These are phyloP conservation scores for Boletus vinaceobasis DNA, from an alignment of 768 basidiomycete species.

Conservation along the genomic window DNA sequence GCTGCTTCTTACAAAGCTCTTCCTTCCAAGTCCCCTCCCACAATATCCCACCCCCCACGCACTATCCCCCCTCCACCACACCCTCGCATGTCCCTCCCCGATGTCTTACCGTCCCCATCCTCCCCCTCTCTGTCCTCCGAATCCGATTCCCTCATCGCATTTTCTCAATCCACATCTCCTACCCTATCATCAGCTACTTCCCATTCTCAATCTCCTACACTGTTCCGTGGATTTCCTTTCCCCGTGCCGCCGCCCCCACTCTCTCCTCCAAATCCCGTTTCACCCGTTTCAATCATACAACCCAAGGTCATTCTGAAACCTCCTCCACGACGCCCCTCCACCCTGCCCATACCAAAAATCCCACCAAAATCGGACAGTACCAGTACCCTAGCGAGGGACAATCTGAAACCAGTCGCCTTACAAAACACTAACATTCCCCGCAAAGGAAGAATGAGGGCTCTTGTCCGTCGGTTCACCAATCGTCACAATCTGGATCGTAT, in stretches of 20 bases:
- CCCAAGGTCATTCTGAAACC: neutral
- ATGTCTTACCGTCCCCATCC: neutral
- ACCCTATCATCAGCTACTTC: conserved; percentile 11
- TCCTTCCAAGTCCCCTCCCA: conserved; percentile 15
- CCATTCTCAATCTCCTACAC: neutral
- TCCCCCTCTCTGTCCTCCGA: neutral
- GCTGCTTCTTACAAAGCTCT: conserved; percentile 16
- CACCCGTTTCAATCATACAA: neutral
- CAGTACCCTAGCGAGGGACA: neutral
- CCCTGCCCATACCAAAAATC: neutral
- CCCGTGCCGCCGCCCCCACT: neutral
- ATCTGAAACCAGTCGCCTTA: neutral
- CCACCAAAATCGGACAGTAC: neutral
- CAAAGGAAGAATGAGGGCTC: conserved; percentile 24
- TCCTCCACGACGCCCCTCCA: neutral
- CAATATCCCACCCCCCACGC: neutral
- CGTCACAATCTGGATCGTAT: conserved; percentile 55
- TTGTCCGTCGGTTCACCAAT: conserved; percentile 26
- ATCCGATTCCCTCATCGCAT: neutral
- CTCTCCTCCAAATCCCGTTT: neutral
- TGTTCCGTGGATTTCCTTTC: neutral
- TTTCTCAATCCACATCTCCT: neutral
- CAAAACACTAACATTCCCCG: conserved; percentile 6
- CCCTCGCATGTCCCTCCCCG: too few species aligned
- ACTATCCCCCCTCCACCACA: too few species aligned